Conservation (phyloP, 2,329 filamentous ascomycete genomes). For the Dryadomyces quercivorus region DNA sequence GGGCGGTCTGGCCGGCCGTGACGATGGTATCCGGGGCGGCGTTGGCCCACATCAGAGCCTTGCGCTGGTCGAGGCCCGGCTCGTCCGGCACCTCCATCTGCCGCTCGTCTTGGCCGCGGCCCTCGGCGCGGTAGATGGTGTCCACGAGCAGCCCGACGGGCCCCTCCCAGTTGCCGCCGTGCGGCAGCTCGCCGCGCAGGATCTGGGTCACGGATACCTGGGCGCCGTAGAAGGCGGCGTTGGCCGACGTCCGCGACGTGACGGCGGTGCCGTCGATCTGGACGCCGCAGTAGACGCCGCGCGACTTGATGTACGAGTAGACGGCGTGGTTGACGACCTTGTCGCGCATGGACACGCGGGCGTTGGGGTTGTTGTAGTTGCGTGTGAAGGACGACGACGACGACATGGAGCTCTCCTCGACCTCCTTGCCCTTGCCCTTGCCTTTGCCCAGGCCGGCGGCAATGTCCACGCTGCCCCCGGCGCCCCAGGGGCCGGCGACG, state of each 20-base stretch:
- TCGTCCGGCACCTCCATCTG: background rate
- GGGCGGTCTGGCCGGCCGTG: background rate
- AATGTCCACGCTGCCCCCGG: conserved; percentile 62
- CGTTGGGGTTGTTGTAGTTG: too few relatives aligned
- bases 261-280: conserved; percentile 80
- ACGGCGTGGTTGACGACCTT: conserved; percentile 25
- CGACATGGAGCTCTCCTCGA: background rate
- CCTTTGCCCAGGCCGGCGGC: conserved; percentile 16
- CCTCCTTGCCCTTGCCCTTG: conserved; percentile 4
- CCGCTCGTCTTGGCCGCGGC: background rate
- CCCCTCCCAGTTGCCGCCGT: conserved; percentile 22
- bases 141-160: background rate
- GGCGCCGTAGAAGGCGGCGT: conserved; percentile 75
- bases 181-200: conserved; percentile 30
- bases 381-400: background rate
- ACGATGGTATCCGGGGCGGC: conserved; percentile 4
- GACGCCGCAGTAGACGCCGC: conserved; percentile 78
- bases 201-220: conserved; percentile 32
- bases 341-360: background rate
- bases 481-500: conserved; percentile 55
- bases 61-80: background rate
- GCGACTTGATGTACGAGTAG: conserved; percentile 71
- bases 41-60: conserved; percentile 2
- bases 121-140: background rate
- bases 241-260: conserved; percentile 78